Evolutionary conservation across 257 asterid genomes (phyloP), one percentile per base, ranked within the genome.

Genomic region (Echites panduratus): DNA sequence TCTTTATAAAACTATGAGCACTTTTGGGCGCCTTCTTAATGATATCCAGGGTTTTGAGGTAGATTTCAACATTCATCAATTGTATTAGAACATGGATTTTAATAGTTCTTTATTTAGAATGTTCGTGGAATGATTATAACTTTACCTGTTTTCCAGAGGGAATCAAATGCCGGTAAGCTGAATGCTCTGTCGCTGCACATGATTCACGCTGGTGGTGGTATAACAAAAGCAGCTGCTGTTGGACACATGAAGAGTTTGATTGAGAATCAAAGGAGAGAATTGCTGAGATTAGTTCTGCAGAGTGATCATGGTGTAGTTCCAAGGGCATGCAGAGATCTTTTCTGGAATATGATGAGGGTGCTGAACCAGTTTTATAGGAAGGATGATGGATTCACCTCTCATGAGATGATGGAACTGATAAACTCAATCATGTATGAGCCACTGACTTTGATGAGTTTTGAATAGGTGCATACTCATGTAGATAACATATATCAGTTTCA

Each of bases 11-110:
- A 78, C 85, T 68, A 63, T 88, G 93, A 88, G 97, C 79, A 91
- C 89, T 12, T 80, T 89, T 29, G 97, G 99, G 24, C 96, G 97
- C 45, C 91, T 91, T 76, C 87, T 93, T 47, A 94, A 94, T 66
- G 99, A 94, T 52, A 87, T 88, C 68, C 88, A 70, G 40, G 35
- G 87, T 63, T 91, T 82, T 67, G 91, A 91, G 97, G 97, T 94
- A 85, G 64, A 61, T 48, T 32, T 52, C n/a, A 62, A 45, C 7
- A 13, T 27, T 9, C 29, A 7, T 29, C 48, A n/a, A 59, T 66
- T 57, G 7, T 6, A 45, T 68, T 52, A 9, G 16, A 20, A 12
- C 0, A 29, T 45, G 20, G 16, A 48, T 7, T 4, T 2, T 57
- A 24, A 32, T 65, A 44, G 35, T 45, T 40, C 20, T 43, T 43